These are phyloP conservation scores for Salix viminalis DNA, from an alignment of 345 rosid species.

Conservation along the genomic window DNA sequence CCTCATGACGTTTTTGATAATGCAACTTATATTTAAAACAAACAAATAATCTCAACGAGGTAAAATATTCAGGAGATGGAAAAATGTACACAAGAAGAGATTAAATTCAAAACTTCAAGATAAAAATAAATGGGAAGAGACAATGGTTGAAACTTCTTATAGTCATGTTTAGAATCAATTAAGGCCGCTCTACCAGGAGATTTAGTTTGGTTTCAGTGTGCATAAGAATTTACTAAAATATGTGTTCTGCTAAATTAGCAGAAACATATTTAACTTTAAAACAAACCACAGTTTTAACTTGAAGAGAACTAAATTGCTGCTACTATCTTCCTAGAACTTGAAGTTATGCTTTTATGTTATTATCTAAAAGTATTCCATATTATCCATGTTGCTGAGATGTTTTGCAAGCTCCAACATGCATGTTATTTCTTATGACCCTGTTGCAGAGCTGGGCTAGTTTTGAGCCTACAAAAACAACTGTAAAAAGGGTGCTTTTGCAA, in stretches of 20 bases:
- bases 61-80: not conserved
- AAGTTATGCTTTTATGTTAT: not conserved
- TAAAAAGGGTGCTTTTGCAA: conserved; percentile 74
- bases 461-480: conserved; percentile 89
- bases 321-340: not conserved
- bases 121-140: not conserved
- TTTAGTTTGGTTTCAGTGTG: not conserved
- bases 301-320: not conserved
- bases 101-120: not conserved
- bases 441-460: conserved; percentile 81
- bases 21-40: not conserved
- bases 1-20: not conserved
- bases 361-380: not conserved
- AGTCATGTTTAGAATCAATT: not conserved
- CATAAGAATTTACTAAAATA: not conserved
- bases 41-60: not conserved
- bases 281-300: not conserved
- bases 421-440: conserved; percentile 13
- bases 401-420: not conserved
- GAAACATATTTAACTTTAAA: not conserved
- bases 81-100: not conserved
- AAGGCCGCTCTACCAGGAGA: not conserved
- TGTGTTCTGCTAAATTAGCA: not conserved
- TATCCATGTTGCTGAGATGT: not conserved
- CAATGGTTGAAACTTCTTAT: not conserved